A percentile compares a stretch with the other conserved stretches of the same genome.
phyloP scores from a whole-genome alignment of 148 eudicot genomes.

The Vaccinium corymbosum region DNA sequence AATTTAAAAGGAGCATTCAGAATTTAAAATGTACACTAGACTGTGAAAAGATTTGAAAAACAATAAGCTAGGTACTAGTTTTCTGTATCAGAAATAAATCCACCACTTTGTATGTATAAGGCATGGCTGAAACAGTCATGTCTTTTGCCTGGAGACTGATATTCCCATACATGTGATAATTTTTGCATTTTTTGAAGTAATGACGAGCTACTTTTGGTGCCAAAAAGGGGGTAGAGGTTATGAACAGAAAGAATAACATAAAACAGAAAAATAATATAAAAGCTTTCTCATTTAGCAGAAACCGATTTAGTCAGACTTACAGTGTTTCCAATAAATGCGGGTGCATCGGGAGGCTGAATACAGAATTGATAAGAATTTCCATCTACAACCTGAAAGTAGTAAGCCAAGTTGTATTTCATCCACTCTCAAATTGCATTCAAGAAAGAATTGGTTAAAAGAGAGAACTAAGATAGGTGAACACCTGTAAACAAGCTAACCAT shows the following conservation, averaged over 20 bases:
- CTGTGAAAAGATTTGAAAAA: not conserved
- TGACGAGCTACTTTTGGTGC: not conserved
- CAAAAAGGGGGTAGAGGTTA: not conserved
- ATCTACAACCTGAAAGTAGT: slow-evolving; percentile 62
- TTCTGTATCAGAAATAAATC: not conserved
- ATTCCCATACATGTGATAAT: not conserved
- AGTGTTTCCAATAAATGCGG: slow-evolving; percentile 95
- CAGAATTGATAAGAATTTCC: slow-evolving; percentile 85
- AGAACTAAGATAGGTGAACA: slow-evolving; percentile 22
- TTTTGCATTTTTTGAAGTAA: not conserved
- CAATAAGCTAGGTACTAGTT: not conserved
- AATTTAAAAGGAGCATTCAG: not conserved
- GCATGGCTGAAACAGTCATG: not conserved
- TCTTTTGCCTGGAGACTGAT: not conserved
- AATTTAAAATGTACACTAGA: not conserved
- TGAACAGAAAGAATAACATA: not conserved
- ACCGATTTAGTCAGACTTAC: slow-evolving; percentile 39
- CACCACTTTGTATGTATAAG: not conserved
- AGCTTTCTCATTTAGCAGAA: not conserved
- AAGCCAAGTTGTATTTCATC: not conserved
- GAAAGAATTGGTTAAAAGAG: not conserved
- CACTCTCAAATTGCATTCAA: not conserved
- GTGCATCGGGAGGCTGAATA: slow-evolving; percentile 89
- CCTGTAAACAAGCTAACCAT: slow-evolving; percentile 90
- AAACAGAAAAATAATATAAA: not conserved